Conservation (phyloP, 768 basidiomycete species). For the Tulasnella sp. region DNA sequence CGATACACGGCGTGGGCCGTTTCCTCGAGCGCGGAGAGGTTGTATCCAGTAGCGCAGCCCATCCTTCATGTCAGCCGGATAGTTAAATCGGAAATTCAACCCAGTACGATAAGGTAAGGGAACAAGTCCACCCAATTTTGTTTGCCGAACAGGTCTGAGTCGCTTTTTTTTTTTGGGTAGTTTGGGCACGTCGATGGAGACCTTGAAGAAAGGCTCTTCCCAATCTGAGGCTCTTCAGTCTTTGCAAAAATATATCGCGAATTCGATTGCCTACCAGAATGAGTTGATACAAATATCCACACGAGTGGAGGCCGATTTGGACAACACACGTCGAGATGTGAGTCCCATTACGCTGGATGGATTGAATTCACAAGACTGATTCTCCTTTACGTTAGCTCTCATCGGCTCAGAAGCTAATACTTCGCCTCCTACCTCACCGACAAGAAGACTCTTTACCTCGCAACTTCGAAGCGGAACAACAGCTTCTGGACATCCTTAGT, state of each 20-base stretch:
- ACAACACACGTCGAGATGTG: neutral
- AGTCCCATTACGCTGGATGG: neutral
- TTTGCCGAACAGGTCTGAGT: neutral
- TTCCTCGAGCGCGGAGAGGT: neutral
- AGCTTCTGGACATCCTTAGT: neutral
- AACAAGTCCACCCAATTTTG: neutral
- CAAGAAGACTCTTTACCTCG: neutral
- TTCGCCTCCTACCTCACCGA: neutral
- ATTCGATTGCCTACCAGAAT: neutral
- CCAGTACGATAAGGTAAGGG: neutral
- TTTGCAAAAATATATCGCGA: neutral
- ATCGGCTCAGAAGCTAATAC: neutral
- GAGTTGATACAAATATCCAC: neutral
- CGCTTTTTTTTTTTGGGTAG: neutral
- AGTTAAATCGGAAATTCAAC: neutral
- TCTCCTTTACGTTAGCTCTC: neutral
- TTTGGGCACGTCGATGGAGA: neutral
- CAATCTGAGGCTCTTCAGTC: neutral
- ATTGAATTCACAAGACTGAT: too few species aligned
- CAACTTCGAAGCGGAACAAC: neutral
- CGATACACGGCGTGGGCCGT: neutral
- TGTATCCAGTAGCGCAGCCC: neutral
- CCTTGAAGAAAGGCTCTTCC: neutral
- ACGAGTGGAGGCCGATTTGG: neutral
- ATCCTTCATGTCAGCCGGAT: neutral